phyloP scores from a whole-genome alignment of 768 basidiomycete species.

The Mycena polygramma region DNA sequence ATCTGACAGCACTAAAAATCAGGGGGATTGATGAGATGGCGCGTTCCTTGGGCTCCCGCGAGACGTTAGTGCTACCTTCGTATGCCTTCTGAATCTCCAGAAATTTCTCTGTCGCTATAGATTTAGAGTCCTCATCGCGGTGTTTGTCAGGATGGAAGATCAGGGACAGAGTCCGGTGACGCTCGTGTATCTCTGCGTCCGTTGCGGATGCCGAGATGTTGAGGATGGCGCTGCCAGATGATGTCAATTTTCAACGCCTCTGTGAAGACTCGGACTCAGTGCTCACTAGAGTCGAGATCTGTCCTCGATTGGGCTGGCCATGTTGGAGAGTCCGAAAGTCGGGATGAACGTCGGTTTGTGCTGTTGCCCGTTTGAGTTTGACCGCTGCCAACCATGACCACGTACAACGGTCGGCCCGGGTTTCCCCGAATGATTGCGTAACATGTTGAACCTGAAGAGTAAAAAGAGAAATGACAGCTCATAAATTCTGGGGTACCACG shows the following conservation, averaged over 20 bases:
- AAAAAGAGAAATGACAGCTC: too few species aligned
- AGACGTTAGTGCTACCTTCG: slow-evolving; percentile 62
- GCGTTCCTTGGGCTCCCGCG: slow-evolving; percentile 27
- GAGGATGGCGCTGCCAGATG: slow-evolving; percentile 69
- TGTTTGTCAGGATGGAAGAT: slow-evolving; percentile 92
- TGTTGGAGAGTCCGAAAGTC: not conserved
- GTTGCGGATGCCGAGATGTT: slow-evolving; percentile 77
- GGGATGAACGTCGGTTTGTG: too few species aligned
- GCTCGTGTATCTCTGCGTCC: slow-evolving; percentile 78
- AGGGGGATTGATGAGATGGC: slow-evolving; percentile 11
- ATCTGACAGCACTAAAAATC: slow-evolving; percentile 74
- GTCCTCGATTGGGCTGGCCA: not conserved
- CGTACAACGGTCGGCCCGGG: not conserved
- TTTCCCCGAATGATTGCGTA: not conserved
- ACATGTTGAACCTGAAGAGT: not conserved
- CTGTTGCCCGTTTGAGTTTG: too few species aligned
- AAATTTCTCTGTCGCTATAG: slow-evolving; percentile 75
- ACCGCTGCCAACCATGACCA: too few species aligned
- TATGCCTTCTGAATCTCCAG: slow-evolving; percentile 87
- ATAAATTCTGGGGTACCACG: too few species aligned
- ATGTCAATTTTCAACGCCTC: not conserved
- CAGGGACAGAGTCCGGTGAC: slow-evolving; percentile 78
- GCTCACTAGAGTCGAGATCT: slow-evolving; percentile 38
- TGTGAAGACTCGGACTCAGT: slow-evolving; percentile 7
- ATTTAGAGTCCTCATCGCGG: slow-evolving; percentile 65